Conservation (phyloP, 2,329 filamentous ascomycete genomes). For the Apiospora malaysiana region DNA sequence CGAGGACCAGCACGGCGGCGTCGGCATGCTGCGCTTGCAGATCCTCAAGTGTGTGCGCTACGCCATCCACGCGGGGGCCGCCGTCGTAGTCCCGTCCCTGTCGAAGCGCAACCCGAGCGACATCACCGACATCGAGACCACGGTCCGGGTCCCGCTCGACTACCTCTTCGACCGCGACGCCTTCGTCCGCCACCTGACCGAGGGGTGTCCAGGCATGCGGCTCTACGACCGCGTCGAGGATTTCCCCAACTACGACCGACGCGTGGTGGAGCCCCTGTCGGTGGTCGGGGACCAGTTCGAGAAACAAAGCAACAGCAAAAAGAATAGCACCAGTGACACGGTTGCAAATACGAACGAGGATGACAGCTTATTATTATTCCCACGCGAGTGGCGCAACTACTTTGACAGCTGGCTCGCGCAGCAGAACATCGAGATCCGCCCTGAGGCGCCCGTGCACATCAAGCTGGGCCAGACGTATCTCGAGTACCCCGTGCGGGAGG, state of each 20-base stretch:
- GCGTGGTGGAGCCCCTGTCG: constrained; percentile 28
- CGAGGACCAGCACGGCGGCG: constrained; percentile 46
- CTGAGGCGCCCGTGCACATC: constrained; percentile 35
- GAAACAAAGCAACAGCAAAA: constrained; percentile 26
- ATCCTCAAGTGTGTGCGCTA: constrained; percentile 49
- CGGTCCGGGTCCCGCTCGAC: constrained; percentile 36
- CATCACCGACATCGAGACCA: constrained; percentile 39
- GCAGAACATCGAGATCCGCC: constrained; percentile 28
- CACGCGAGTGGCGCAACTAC: constrained; percentile 35
- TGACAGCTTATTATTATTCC: constrained; percentile 26
- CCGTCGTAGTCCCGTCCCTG: constrained; percentile 45
- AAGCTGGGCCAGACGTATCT: constrained; percentile 42
- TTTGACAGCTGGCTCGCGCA: constrained; percentile 39
- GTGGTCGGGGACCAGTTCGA: constrained; percentile 41
- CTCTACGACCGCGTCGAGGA: constrained; percentile 38
- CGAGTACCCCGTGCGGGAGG: constrained; percentile 43
- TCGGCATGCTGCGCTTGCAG: constrained; percentile 48
- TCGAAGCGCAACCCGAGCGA: constrained; percentile 41
- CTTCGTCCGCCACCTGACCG: constrained; percentile 34
- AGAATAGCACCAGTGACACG: too few species aligned
- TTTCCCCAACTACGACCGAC: constrained; percentile 35
- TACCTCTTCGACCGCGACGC: constrained; percentile 37
- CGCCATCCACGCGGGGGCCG: constrained; percentile 44
- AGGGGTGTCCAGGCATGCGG: constrained; percentile 37
- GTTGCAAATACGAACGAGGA: background rate